Evolutionary conservation across 495 filamentous ascomycete genomes (phyloP).

Genomic region (Lichina pygmaea): DNA sequence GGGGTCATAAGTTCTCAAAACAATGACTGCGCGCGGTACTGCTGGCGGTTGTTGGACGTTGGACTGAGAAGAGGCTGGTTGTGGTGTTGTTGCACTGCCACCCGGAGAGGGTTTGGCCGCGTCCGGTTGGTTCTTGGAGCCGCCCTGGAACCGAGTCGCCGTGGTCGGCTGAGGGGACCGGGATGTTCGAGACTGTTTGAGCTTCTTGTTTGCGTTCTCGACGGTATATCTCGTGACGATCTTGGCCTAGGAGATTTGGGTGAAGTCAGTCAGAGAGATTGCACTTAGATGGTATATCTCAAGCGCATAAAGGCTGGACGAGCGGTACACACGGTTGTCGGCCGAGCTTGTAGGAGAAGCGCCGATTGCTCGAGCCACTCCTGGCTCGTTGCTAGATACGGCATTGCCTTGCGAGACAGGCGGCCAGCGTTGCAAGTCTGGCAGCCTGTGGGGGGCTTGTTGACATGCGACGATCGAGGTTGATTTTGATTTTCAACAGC

Average conservation of each 20-base stretch:
- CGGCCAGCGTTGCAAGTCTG: no score
- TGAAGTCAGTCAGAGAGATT: neutral
- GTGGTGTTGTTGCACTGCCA: no score
- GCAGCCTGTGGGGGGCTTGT: no score
- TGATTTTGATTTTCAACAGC: no score
- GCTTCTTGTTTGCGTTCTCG: neutral
- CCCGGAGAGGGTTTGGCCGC: no score
- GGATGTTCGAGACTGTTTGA: neutral
- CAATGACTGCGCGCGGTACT: constrained; percentile 20
- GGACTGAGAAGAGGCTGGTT: neutral
- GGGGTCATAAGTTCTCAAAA: constrained; percentile 77
- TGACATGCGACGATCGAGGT: no score
- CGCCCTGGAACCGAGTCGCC: no score
- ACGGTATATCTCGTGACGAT: neutral
- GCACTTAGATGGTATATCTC: neutral
- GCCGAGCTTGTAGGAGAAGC: constrained; percentile 33
- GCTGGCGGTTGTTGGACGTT: neutral
- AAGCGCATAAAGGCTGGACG: neutral
- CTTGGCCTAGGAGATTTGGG: constrained; percentile 1
- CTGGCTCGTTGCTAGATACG: constrained; percentile 30
- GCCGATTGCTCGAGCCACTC: constrained; percentile 36
- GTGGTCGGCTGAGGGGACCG: neutral
- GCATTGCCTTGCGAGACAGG: constrained; percentile 15
- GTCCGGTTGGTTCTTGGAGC: no score
- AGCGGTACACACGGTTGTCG: constrained; percentile 25